Base-by-base conservation (phyloP, 495 filamentous ascomycete genomes). In the Penicillium pancosmium region DNA sequence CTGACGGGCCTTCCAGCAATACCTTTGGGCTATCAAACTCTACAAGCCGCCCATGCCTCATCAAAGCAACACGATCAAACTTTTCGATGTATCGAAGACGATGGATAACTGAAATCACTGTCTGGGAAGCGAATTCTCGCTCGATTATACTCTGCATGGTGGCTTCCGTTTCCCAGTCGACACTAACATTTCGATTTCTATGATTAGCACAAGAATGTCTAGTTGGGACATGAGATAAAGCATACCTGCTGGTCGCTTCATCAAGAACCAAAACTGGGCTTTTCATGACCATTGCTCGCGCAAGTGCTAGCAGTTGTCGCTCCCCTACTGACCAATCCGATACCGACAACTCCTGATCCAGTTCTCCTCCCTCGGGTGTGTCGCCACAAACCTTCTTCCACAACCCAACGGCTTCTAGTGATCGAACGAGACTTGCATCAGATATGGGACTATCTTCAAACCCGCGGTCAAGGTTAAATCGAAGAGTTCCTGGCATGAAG, bases 21-120 rank as follows among this genome's bases (percentile, higher is more conserved):
- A 7, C 27, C 27, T 31, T 31, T 0, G 75, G 72, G 12, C 47
- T 58, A 52, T 63, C 73, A 40, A 59, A 61, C 51, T 77, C 72
- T 0, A 70, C 56, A 15, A 71, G 44, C 8, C n/a, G 36, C 0
- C 56, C 50, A 10, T 41, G 2, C 8, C 72, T 67, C 38, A 80
- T 38, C 5, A 80, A 67, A 7, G 66, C 67, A 23, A 80, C 68
- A 35, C 70, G 68, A 49, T 82, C 78, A 53, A 71, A 79, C 18
- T 72, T 68, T 34, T 71, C 59, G 35, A 81, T 75, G 5, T 72
- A 76, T 0, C 71, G 70, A 1, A 80, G 55, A 15, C 73, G 61
- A 62, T 82, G 79, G 0, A 75, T 63, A 27, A 82, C 68, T 0
- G 73, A 68, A 18, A 82, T 69, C n/a, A 80, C 68, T 7, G 79